A percentile compares a stretch with the other conserved stretches of the same genome.
phyloP scores from a whole-genome alignment of 768 basidiomycete species.

The Boletellus sp. region DNA sequence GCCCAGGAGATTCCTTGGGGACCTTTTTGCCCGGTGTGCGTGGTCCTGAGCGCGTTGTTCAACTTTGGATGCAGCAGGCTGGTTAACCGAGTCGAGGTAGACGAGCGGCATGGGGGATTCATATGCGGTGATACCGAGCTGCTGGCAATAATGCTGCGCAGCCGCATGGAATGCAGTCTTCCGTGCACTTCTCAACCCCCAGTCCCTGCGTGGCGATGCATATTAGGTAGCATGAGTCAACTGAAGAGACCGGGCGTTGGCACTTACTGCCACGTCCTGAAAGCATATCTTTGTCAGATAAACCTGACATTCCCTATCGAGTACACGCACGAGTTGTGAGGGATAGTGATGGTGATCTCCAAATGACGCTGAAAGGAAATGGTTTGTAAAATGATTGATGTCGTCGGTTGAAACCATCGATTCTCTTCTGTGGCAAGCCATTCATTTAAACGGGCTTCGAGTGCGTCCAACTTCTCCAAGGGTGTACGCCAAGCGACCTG shows the following conservation, averaged over 20 bases:
- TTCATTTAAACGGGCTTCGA: constrained; percentile 63
- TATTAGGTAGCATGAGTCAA: constrained; percentile 2
- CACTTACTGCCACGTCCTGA: constrained; percentile 36
- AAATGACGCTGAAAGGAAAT: constrained; percentile 66
- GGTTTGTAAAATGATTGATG: constrained; percentile 56
- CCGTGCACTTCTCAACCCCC: constrained; percentile 57
- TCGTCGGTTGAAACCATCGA: constrained; percentile 71
- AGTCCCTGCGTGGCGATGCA: constrained; percentile 37
- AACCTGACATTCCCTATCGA: not conserved
- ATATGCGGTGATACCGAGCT: constrained; percentile 62
- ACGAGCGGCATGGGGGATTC: constrained; percentile 61
- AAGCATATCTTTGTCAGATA: constrained; percentile 7
- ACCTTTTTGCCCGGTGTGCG: constrained; percentile 1
- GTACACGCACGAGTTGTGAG: constrained; percentile 43
- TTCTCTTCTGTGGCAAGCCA: constrained; percentile 81
- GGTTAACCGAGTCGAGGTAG: constrained; percentile 33
- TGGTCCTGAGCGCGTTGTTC: constrained; percentile 6
- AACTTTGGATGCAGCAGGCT: constrained; percentile 1
- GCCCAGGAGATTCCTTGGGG: constrained; percentile 23
- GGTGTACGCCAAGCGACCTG: constrained; percentile 77
- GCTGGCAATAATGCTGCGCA: constrained; percentile 64
- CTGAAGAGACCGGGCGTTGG: not conserved
- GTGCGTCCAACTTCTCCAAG: constrained; percentile 62
- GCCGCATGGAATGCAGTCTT: constrained; percentile 81
- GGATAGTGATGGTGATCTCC: constrained; percentile 65